phyloP scores from a whole-genome alignment of 768 basidiomycete genomes.

The Boletus edulis region DNA sequence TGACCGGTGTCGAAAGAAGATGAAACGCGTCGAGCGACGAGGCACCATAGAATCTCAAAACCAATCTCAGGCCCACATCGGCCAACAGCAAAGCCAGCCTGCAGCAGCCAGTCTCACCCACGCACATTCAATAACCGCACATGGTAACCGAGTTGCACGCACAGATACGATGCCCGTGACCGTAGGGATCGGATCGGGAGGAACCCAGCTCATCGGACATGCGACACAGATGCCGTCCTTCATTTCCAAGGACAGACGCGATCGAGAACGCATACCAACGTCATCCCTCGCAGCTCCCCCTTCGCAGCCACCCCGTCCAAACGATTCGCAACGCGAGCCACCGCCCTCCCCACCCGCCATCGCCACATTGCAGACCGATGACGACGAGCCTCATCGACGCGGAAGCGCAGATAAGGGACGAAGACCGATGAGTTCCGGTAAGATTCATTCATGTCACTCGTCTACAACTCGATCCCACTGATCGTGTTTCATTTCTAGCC shows the following conservation, averaged over 20 bases:
- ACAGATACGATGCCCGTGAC: constrained; percentile 34
- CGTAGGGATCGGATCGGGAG: constrained; percentile 24
- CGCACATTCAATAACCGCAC: constrained; percentile 19
- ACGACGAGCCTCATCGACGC: constrained; percentile 24
- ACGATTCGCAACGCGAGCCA: constrained; percentile 26
- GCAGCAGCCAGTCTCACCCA: constrained; percentile 9
- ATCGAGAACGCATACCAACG: constrained; percentile 26
- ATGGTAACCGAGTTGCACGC: constrained; percentile 24
- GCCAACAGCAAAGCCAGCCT: constrained; percentile 7
- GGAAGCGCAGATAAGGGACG: constrained; percentile 24
- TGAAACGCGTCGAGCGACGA: constrained; percentile 78
- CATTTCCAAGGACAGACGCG: constrained; percentile 26
- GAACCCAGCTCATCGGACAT: constrained; percentile 25
- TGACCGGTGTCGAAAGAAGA: constrained; percentile 83
- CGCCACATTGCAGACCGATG: constrained; percentile 29
- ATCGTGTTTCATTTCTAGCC: constrained; percentile 7
- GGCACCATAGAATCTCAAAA: constrained; percentile 54
- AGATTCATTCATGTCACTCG: neutral
- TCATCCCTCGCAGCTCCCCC: constrained; percentile 22
- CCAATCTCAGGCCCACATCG: constrained; percentile 19
- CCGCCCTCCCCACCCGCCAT: constrained; percentile 31
- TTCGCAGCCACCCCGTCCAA: constrained; percentile 10
- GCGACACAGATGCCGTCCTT: constrained; percentile 22
- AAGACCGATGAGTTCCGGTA: constrained; percentile 29
- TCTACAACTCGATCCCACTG: constrained; percentile 1